Evolutionary conservation across 441 rosid genomes (phyloP).

Genomic region (Lepidium campestre): DNA sequence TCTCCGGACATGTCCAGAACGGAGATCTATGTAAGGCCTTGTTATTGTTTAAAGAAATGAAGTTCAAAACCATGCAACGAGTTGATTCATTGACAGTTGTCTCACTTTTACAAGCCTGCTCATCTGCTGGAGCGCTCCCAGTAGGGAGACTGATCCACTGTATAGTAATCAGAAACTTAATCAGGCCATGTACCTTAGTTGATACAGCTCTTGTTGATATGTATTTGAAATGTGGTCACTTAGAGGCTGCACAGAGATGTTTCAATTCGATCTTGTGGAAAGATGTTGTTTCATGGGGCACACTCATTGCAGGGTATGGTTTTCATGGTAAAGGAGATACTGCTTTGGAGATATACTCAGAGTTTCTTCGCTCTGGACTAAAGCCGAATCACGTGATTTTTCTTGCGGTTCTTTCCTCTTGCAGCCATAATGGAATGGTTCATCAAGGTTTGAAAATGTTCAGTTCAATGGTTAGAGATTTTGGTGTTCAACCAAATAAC

Average conservation of each 20-base stretch:
- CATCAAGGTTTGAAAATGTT: constrained; percentile 41
- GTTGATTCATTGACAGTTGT: constrained; percentile 46
- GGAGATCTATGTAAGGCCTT: constrained; percentile 37
- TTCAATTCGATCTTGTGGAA: constrained; percentile 35
- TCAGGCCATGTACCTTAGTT: constrained; percentile 38
- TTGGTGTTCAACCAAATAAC: constrained; percentile 40
- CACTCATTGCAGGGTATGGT: constrained; percentile 54
- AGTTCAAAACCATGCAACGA: constrained; percentile 26
- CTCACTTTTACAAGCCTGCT: constrained; percentile 55
- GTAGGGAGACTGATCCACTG: constrained; percentile 55
- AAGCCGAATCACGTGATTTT: constrained; percentile 47
- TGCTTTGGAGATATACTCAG: constrained; percentile 40
- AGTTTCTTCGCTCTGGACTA: constrained; percentile 43
- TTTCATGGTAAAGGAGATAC: constrained; percentile 51
- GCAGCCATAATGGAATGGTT: constrained; percentile 56
- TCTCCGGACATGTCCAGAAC: constrained; percentile 46
- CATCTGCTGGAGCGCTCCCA: constrained; percentile 40
- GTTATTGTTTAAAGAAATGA: constrained; percentile 41
- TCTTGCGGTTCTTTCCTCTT: constrained; percentile 52
- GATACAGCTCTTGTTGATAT: constrained; percentile 65
- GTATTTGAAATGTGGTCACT: constrained; percentile 58
- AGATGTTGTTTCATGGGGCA: constrained; percentile 53
- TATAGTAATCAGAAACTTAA: constrained; percentile 35
- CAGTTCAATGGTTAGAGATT: constrained; percentile 41
- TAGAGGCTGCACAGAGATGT: constrained; percentile 48